Evolutionary conservation across 345 rosid species (phyloP).

Genomic region (Litchi chinensis): DNA sequence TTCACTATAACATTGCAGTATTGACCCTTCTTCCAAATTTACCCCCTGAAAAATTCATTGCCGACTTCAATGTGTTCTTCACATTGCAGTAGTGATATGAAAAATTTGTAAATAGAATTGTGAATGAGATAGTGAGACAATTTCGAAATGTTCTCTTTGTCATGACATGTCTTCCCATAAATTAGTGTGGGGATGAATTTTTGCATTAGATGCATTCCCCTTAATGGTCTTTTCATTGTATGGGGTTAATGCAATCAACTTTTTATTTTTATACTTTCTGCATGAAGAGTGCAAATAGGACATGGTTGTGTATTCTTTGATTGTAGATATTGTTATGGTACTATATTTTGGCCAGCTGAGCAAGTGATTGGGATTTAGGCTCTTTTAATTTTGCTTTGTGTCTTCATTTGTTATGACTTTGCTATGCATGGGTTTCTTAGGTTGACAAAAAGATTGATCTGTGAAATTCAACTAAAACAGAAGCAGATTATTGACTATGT

Average conservation of each 20-base stretch:
- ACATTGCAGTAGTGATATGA: background rate
- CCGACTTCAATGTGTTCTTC: background rate
- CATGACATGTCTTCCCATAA: background rate
- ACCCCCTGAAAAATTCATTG: background rate
- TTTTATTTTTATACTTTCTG: background rate
- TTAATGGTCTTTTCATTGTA: background rate
- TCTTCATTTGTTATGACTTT: background rate
- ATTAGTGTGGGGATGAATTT: background rate
- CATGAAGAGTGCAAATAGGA: background rate
- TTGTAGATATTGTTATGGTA: background rate
- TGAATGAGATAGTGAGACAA: background rate
- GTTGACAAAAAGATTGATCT: background rate
- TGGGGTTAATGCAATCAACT: background rate
- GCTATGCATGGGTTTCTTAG: background rate
- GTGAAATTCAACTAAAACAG: background rate
- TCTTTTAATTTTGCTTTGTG: background rate
- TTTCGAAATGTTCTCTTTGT: background rate
- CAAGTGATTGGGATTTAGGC: background rate
- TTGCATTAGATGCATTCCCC: background rate
- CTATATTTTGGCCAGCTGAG: background rate
- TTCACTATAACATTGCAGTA: background rate
- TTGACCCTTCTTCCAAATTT: background rate
- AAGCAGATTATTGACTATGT: background rate
- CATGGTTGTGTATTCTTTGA: background rate
- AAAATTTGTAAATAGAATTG: background rate